Conservation (phyloP, 371 early-diverging fungal species). For the Syncephalastrum sp. region DNA sequence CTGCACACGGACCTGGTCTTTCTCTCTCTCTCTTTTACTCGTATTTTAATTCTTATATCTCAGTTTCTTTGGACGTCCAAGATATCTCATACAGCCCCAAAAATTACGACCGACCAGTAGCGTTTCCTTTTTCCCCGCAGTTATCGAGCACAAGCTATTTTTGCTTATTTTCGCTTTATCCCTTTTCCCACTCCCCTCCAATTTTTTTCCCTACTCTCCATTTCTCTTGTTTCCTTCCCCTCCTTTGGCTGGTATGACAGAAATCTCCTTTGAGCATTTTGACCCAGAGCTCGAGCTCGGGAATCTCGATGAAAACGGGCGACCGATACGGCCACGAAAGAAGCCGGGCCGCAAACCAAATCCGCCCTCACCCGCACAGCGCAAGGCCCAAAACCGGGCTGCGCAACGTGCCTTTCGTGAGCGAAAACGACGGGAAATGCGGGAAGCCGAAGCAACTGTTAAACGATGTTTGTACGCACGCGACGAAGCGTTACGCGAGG, state of each 20-base stretch:
- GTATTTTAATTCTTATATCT: slow-evolving; percentile 1
- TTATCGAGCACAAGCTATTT: too few species aligned
- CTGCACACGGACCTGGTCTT: not conserved
- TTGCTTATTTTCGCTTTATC: too few species aligned
- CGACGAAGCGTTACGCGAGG: slow-evolving; percentile 26
- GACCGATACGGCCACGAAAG: slow-evolving; percentile 32
- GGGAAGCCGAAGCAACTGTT: slow-evolving; percentile 40
- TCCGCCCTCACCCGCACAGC: slow-evolving; percentile 45
- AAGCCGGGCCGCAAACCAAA: slow-evolving; percentile 33
- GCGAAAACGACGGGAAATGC: slow-evolving; percentile 38
- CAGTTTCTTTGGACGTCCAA: too few species aligned
- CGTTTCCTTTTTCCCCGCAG: too few species aligned
- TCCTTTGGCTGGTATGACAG: slow-evolving; percentile 16
- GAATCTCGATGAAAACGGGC: slow-evolving; percentile 29
- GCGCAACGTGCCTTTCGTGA: slow-evolving; percentile 33
- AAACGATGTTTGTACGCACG: slow-evolving; percentile 23
- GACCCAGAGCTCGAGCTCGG: slow-evolving; percentile 31
- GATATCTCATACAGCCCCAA: too few species aligned
- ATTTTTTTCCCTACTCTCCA: not conserved
- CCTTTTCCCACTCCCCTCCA: not conserved
- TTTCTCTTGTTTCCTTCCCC: slow-evolving; percentile 2
- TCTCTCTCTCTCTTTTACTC: slow-evolving; percentile 4
- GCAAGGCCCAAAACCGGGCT: slow-evolving; percentile 40
- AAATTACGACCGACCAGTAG: too few species aligned
- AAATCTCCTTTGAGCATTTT: slow-evolving; percentile 36